Base-by-base conservation (phyloP, 495 filamentous ascomycete genomes). In the Hyaloscypha hepaticicola region DNA sequence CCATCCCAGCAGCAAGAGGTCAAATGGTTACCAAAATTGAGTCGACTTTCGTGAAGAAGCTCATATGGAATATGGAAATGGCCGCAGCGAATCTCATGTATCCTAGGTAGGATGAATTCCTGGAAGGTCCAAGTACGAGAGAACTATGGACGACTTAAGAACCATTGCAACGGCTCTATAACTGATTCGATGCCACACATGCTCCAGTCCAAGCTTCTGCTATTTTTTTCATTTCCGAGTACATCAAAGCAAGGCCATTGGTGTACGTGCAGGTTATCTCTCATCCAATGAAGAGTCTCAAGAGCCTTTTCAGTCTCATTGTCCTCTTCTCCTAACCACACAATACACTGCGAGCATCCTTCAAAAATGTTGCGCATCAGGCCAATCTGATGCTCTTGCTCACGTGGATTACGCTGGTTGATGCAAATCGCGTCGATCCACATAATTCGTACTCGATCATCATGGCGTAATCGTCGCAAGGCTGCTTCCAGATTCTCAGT, bases 341-440 rank as follows among this genome's bases (percentile, higher is more conserved):
- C 62, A 19, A 75, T 7, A 12, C 68, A 61, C 27, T 66, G 59
- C 7, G 52, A 16, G 5, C 72, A 69, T 21, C 26, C 24, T 16
- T 55, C 22, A 64, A 71, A 75, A 64, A 77, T 74, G 1, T 58
- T 29, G 4, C 41, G 48, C 74, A 77, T 77, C 14, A 67, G 61
- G 25, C n/a, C 5, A 2, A 77, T 72, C 53, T 77, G 74, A 2
- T 48, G 4, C 5, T 34, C 57, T 22, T 66, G 69, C 45, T 76
- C 74, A 2, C 27, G 28, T n/a, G 48, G 11, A 38, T 73, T 60
- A 0, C 49, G 26, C 33, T 76, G 74, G 55, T 76, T 65, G 58
- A 76, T 75, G 61, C 74, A 76, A 19, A 76, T 64, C 9, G 71
- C 70, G 24, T 77, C 69, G 66, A 77, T 75, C 61, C 74, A 76